Evolutionary conservation across 352 stramenopile species (phyloP), one percentile per base, ranked within the genome.

Genomic region (Aphanomyces cochlioides): DNA sequence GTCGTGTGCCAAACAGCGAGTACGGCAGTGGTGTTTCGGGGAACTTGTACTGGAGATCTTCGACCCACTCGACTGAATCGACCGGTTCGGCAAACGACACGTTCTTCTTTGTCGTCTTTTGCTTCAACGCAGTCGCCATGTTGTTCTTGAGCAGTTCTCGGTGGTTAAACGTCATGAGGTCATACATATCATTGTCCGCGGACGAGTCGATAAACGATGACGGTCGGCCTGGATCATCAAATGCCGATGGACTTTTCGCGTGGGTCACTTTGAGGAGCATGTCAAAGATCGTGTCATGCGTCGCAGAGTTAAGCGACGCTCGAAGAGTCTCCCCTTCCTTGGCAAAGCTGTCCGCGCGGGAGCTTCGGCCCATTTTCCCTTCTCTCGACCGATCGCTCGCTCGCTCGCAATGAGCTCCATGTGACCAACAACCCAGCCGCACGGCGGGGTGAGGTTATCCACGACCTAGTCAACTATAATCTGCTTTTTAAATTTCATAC

Each of bases 251-350:
- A 41, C 59, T 48, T 8, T 45, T 21, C 21, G 41, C 28, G 7
- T 48, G 59, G 41, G 56, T 45, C 13, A 48, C 59, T 40, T 48
- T 50, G 8, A 36, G 19, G 17, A 67, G 19, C 41, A 53, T 67
- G n/a, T 67, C 59, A 7, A 67, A 56, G 39, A 67, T n/a, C 15
- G 59, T 56, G 19, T 67, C 43, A 2, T 56, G 39, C 13, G 54
- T 45, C 54, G 28, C 54, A 12, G 50, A 58, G 19, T 56, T 56
- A 28, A 67, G 43, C 1, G 59, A 67, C 28, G 59, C 41, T 5
- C 59, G 59, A 38, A 67, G 59, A 0, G n/a, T 45, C 43, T 67
- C 59, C 6, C 59, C 59, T 67, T 67, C 59, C 59, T 67, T 67
- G 3, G 21, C 39, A 36, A 43, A 67, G 39, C 15, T 67, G 15